Evolutionary conservation across 192 early-diverging fungal genomes (phyloP).

Genomic region (Gonapodya prolifera): DNA sequence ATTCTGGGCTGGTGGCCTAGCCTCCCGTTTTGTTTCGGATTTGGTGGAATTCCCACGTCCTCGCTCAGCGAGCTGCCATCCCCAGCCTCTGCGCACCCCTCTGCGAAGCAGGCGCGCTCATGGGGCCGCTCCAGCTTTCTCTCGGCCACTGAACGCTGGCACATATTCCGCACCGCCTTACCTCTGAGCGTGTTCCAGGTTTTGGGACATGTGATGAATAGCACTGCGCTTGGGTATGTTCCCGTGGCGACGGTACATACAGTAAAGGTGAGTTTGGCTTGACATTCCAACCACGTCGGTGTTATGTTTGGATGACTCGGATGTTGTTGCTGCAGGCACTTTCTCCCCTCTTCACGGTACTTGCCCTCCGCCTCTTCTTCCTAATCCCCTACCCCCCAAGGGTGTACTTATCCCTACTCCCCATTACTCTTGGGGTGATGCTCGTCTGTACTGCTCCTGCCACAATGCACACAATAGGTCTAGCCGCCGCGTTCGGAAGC

Average conservation of each 20-base stretch:
- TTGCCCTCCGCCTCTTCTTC: conserved; percentile 59
- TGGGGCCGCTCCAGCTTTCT: background rate
- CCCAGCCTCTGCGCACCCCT: conserved; percentile 34
- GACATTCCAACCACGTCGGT: background rate
- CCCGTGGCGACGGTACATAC: conserved; percentile 79
- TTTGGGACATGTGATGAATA: conserved; percentile 69
- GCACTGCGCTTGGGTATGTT: conserved; percentile 61
- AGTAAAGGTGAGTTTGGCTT: conserved; percentile 50
- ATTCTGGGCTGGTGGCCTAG: conserved; percentile 19
- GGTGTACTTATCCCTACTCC: conserved; percentile 66
- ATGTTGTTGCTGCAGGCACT: conserved; percentile 34
- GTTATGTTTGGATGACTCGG: background rate
- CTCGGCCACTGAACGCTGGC: background rate
- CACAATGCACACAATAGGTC: conserved; percentile 56
- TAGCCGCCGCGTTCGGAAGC: conserved; percentile 59
- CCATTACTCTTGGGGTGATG: conserved; percentile 78
- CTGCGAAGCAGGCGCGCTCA: conserved; percentile 5
- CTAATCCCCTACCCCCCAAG: conserved; percentile 47
- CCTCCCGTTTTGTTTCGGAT: background rate
- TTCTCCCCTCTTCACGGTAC: conserved; percentile 76
- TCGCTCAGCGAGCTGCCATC: background rate
- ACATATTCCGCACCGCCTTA: conserved; percentile 43
- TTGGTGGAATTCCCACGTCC: background rate
- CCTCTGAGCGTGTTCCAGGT: conserved; percentile 72
- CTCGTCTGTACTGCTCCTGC: conserved; percentile 66